Conservation (phyloP, 1,284 basidiomycete genomes). For the Cryptococcus sp. region DNA sequence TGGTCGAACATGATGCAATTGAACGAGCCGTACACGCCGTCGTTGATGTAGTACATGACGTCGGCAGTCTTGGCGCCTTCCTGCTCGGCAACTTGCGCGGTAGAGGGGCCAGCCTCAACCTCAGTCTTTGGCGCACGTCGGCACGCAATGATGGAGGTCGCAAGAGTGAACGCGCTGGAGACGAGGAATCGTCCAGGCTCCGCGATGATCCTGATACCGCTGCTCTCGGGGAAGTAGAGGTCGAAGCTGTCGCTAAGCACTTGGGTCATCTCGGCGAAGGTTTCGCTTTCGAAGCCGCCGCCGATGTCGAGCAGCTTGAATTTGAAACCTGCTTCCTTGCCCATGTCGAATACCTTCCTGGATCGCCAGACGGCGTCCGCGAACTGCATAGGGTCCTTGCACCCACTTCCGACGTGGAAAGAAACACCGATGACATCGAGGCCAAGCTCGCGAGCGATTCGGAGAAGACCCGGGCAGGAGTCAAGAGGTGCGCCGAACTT, state of each 20-base stretch:
- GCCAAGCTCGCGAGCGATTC: slow-evolving; percentile 74
- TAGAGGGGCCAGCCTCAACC: slow-evolving; percentile 17
- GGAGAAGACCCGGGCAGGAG: slow-evolving; percentile 76
- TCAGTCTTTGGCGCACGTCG: slow-evolving; percentile 56
- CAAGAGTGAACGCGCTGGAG: slow-evolving; percentile 86
- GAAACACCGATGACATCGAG: slow-evolving; percentile 89
- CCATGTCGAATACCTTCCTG: slow-evolving; percentile 85
- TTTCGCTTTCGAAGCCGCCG: slow-evolving; percentile 90
- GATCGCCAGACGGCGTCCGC: slow-evolving; percentile 86
- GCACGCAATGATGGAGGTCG: slow-evolving; percentile 90
- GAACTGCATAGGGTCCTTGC: slow-evolving; percentile 88
- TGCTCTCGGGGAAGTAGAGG: slow-evolving; percentile 76
- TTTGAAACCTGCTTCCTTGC: slow-evolving; percentile 72
- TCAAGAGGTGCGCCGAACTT: slow-evolving; percentile 95
- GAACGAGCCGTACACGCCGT: slow-evolving; percentile 97
- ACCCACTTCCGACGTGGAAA: slow-evolving; percentile 98
- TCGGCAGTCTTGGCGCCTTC: slow-evolving; percentile 53
- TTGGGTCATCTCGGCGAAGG: slow-evolving; percentile 78
- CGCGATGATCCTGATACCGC: slow-evolving; percentile 81
- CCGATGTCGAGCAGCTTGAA: slow-evolving; percentile 90
- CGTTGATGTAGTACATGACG: slow-evolving; percentile 85
- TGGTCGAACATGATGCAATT: slow-evolving; percentile 96
- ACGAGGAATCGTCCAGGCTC: slow-evolving; percentile 98
- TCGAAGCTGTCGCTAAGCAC: slow-evolving; percentile 75
- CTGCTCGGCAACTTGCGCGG: slow-evolving; percentile 17